Percentiles rank a stretch among this genome's conserved stretches.
These are phyloP conservation scores for Polychaeton citri DNA, from an alignment of 2,329 filamentous ascomycete genomes.

Conservation along the genomic window DNA sequence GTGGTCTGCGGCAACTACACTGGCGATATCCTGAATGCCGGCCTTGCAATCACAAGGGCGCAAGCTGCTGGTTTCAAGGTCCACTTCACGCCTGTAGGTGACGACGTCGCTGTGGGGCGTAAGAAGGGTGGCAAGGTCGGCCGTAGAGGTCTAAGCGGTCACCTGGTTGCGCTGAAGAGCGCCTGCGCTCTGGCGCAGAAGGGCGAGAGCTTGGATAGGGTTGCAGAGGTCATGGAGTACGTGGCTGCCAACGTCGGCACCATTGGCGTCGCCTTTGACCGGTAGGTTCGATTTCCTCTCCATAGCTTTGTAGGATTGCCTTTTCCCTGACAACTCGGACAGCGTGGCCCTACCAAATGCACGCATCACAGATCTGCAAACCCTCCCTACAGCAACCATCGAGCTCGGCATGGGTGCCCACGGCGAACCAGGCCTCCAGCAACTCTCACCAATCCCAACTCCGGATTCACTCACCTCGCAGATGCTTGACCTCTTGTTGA, in stretches of 20 bases:
- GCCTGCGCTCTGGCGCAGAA: constrained; percentile 39
- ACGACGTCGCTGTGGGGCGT: constrained; percentile 51
- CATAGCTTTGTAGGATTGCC: constrained; percentile 3
- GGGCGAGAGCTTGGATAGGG: constrained; percentile 19
- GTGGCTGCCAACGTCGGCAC: constrained; percentile 23
- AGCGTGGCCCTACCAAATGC: constrained; percentile 29
- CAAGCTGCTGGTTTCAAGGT: constrained; percentile 41
- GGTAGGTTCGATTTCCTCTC: constrained; percentile 10
- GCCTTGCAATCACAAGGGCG: constrained; percentile 45
- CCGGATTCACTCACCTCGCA: constrained; percentile 19
- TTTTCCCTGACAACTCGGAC: not conserved
- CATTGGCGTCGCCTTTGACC: constrained; percentile 22
- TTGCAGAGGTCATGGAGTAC: constrained; percentile 25
- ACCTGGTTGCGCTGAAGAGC: constrained; percentile 48
- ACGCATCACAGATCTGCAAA: constrained; percentile 48
- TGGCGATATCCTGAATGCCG: constrained; percentile 50
- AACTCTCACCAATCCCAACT: constrained; percentile 34
- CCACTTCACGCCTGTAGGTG: constrained; percentile 47
- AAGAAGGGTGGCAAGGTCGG: constrained; percentile 44
- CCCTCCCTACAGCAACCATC: constrained; percentile 37
- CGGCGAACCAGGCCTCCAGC: constrained; percentile 49
- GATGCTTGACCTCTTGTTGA: constrained; percentile 23
- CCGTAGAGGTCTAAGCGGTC: constrained; percentile 47
- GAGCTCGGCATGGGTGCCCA: constrained; percentile 56
- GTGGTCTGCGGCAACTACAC: constrained; percentile 54